Evolutionary conservation across 371 early-diverging fungal genomes (phyloP), one percentile per base, ranked within the genome.

Genomic region (Mucor velutinosus): DNA sequence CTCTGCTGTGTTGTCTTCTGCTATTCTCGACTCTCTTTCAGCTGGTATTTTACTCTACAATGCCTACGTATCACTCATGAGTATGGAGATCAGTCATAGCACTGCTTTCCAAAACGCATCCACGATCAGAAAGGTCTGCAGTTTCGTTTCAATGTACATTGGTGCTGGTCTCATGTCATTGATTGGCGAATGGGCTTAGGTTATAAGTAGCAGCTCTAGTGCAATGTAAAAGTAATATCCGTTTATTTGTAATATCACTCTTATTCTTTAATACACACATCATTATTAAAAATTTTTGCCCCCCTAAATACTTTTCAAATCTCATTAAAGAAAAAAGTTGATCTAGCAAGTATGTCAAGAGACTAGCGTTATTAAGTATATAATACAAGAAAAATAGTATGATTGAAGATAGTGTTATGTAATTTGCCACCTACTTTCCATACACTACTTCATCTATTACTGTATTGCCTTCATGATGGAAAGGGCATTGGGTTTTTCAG

Each of bases 131-230:
- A 78, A 78, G 37, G 27, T 64, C 0, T 62, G 58, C 6, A 69
- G 73, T 25, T 78, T 75, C 33, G 10, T 75, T 14, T 72, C 64
- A 25, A 70, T 78, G 78, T 89, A 87, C 68, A 19, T 84, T 32
- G 93, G 92, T 45, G 90, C 89, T 37, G 80, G 64, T 12, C 53
- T 80, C 41, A 93, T 93, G 93, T 85, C 92, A 1, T 65, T 90
- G 32, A 77, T 93, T 60, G 93, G 92, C 53, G 78, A 76, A 25
- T 92, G 90, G 90, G 91, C 90, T 7, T 91, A 84, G 60, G 12
- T 15, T 7, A n/a, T 17, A 7, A 19, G 5, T 45, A 19, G 19
- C 19, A 45, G n/a, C 7, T 43, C n/a, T 14, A 43, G 43, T n/a
- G 1, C 15, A 0, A 6, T 17, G 45, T 45, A 19, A 1, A 7